Percentiles rank a stretch among this genome's conserved stretches.
Conservation (phyloP, 2,329 filamentous ascomycete species). For the Sarocladiaceae sp. region DNA sequence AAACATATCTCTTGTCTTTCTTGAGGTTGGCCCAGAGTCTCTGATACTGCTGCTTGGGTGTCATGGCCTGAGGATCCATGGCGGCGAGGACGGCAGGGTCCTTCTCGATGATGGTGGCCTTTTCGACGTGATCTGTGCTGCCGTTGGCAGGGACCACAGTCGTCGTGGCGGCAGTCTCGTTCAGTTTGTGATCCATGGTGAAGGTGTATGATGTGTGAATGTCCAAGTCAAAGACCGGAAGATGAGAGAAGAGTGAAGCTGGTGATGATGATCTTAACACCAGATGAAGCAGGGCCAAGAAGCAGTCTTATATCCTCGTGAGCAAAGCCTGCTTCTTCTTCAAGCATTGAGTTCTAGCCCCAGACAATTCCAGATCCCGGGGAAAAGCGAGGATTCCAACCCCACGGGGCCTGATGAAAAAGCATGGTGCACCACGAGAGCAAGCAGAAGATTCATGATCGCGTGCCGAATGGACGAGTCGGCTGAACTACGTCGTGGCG, state of each 20-base stretch:
- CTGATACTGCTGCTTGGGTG: slow-evolving; percentile 21
- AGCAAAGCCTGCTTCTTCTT: too few relatives aligned
- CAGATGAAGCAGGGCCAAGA: neutral
- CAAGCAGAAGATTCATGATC: neutral
- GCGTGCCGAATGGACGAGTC: neutral
- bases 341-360: neutral
- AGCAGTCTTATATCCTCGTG: neutral
- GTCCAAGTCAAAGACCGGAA: neutral
- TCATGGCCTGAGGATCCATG: slow-evolving; percentile 15
- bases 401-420: neutral
- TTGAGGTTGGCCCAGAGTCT: slow-evolving; percentile 23
- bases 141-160: neutral
- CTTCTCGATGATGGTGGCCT: neutral
- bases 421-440: neutral
- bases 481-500: neutral
- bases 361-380: neutral
- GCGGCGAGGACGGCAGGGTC: slow-evolving; percentile 1
- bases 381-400: neutral
- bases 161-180: neutral
- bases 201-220: neutral
- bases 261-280: neutral
- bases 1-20: slow-evolving; percentile 22
- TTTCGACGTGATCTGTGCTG: slow-evolving; percentile 6
- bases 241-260: neutral
- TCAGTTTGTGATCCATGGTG: neutral